Percentiles rank a stretch among this genome's conserved stretches.
These are phyloP conservation scores for Aspergillus glaucus DNA, from an alignment of 2,329 filamentous ascomycete species.

Conservation along the genomic window DNA sequence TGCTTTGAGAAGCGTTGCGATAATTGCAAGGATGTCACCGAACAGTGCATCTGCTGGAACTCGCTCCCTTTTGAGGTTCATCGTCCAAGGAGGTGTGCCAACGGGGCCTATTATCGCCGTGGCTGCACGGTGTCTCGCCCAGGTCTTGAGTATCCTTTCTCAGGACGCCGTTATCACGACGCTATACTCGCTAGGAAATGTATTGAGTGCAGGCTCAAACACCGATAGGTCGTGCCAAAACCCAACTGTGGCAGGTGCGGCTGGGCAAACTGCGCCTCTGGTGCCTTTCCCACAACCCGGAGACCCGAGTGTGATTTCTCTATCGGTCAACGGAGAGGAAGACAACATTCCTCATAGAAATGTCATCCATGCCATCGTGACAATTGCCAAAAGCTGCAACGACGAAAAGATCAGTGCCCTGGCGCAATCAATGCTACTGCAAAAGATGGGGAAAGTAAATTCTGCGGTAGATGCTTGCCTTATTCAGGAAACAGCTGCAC, in stretches of 20 bases:
- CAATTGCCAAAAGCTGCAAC: slow-evolving; percentile 72
- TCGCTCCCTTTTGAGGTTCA: slow-evolving; percentile 73
- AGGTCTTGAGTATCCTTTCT: slow-evolving; percentile 72
- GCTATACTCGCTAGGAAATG: slow-evolving; percentile 92
- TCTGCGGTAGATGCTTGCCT: slow-evolving; percentile 75
- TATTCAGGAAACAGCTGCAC: slow-evolving; percentile 69
- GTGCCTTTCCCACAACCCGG: slow-evolving; percentile 27
- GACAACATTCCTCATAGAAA: slow-evolving; percentile 75
- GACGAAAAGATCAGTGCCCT: slow-evolving; percentile 91
- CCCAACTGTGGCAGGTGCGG: slow-evolving; percentile 26
- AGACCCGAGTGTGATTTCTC: slow-evolving; percentile 55
- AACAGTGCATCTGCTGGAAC: slow-evolving; percentile 68
- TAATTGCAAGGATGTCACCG: slow-evolving; percentile 70
- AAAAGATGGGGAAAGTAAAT: slow-evolving; percentile 85
- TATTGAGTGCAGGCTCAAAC: slow-evolving; percentile 66
- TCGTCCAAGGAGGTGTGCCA: slow-evolving; percentile 70
- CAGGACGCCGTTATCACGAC: slow-evolving; percentile 93
- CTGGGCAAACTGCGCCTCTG: slow-evolving; percentile 45
- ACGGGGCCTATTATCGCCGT: slow-evolving; percentile 63
- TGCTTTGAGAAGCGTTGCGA: slow-evolving; percentile 72
- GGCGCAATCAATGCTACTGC: slow-evolving; percentile 91
- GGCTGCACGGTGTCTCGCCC: slow-evolving; percentile 78
- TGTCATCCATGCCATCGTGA: slow-evolving; percentile 90
- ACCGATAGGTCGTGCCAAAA: slow-evolving; percentile 41
- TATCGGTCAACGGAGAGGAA: slow-evolving; percentile 68